Base-by-base conservation (phyloP, 2,329 filamentous ascomycete genomes). In the Cytospora leucostoma region DNA sequence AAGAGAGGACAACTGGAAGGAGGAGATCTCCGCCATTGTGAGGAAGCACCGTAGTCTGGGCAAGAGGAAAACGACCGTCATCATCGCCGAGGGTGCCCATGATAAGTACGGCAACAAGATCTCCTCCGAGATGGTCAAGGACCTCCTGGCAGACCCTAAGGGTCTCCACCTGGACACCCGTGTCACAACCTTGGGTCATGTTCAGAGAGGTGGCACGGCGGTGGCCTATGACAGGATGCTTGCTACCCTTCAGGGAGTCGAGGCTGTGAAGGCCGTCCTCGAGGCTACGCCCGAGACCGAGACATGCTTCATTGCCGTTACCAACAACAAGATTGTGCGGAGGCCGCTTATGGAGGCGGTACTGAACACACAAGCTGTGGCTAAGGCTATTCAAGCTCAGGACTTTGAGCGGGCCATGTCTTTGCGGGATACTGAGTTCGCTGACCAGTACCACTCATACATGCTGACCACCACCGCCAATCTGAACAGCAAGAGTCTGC, bases 61-160 rank as follows among this genome's bases (percentile, higher is more conserved):
- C 72, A 99, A 98, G 84, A 87, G 95, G 71, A 96, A 97, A 82
- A 98, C 95, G 1, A 98, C 98, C 71, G 94, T 99, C 71, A 97
- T 99, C 71, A 90, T 99, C 59, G 95, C 95, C 59, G 95, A 99
- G 78, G 95, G 95, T 69, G 95, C 95, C 54, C 89, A 93, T 69
- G 93, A 97, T 77, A 84, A 85, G 67, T 79, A 94, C 59, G 86
- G 97, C 64, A 90, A 89, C 73, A 94, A 92, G 77, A 96, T 99
- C 71, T 87, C 87, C 0, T 88, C 92, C 11, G 79, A 82, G 19
- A 89, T 90, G 77, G 91, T 99, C 76, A 97, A 95, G 75, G 86
- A 94, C 69, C 86, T 98, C 57, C 85, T 99, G n/a, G 89, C 92
- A 44, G 85, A 89, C 72, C 86, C 86, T 72, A 80, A 90, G 21